Base-by-base conservation (phyloP, 768 basidiomycete species). In the Mrakia frigida region DNA sequence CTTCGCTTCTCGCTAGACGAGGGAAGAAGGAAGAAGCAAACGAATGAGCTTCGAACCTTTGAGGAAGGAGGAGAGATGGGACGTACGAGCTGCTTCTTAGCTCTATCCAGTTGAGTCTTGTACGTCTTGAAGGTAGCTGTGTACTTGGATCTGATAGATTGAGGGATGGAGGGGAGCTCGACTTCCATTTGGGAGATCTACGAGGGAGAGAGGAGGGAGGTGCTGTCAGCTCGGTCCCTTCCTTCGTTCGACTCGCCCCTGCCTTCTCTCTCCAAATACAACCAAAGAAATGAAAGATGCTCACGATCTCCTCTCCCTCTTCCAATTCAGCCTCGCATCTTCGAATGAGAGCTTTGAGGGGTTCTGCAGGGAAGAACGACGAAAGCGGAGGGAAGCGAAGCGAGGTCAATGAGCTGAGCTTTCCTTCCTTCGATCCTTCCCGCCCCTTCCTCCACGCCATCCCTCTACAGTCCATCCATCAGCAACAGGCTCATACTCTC, bases 131-230 rank as follows among this genome's bases (percentile, higher is more conserved):
- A 88, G 77, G 93, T 89, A 28, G 87, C 83, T 78, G 91, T 90
- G 82, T 94, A 95, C 78, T 89, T 88, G 0, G 89, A 84, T 70
- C 91, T 88, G 80, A 94, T 87, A 31, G 91, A 91, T 81, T 92
- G 90, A 0, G 94, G 94, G 82, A 98, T 94, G 16, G 93, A 92
- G 80, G 94, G 94, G 10, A 96, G 90, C 85, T 99, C 97, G 76
- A 99, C 91, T 85, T 98, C 96, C 96, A 99, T 97, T 88, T 99
- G 97, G 67, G 94, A 94, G 79, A 98, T 88, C 96, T 98, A 79
- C 50, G 5, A 50, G 3, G 35, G 69, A 56, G 70, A 70, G 46
- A 43, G 7, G 28, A 28, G n/a, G n/a, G 74, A 37, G 0, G 56
- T 3, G 6, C 14, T 39, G n/a, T 61, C 14, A 61, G n/a, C 35